These are phyloP conservation scores for Domatiomyces catenatus DNA, from an alignment of 2,329 filamentous ascomycete genomes.

Conservation along the genomic window DNA sequence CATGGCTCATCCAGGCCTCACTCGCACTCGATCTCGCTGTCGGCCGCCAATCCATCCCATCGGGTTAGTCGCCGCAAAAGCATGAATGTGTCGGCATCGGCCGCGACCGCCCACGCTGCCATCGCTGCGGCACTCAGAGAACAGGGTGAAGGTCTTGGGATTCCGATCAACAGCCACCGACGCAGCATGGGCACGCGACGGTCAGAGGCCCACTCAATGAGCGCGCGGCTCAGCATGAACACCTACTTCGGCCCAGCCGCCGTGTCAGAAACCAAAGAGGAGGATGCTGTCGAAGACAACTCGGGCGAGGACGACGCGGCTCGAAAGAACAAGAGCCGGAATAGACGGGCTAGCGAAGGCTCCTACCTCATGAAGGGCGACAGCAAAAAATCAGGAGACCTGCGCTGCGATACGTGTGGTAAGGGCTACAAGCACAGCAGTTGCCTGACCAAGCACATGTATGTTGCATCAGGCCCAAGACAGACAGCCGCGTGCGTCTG, in stretches of 20 bases:
- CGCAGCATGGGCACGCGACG: conserved; percentile 55
- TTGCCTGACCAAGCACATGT: conserved; percentile 99
- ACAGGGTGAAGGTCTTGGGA: conserved; percentile 43
- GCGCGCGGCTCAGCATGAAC: conserved; percentile 25
- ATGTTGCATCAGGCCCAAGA: conserved; percentile 39
- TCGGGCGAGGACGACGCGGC: conserved; percentile 30
- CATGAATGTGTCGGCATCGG: conserved; percentile 58
- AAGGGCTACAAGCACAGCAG: conserved; percentile 99
- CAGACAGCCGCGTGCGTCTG: conserved; percentile 17
- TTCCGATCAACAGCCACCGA: conserved; percentile 39
- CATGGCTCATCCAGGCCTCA: conserved; percentile 31
- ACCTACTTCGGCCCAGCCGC: conserved; percentile 25
- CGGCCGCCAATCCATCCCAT: conserved; percentile 63
- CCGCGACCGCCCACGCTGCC: conserved; percentile 52
- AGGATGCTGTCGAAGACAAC: conserved; percentile 20
- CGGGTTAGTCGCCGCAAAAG: conserved; percentile 89
- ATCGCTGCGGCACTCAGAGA: conserved; percentile 59
- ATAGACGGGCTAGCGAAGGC: conserved; percentile 65
- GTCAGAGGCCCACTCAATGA: conserved; percentile 23
- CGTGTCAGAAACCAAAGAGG: conserved; percentile 23
- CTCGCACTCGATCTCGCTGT: conserved; percentile 65
- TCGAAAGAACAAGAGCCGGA: conserved; percentile 37
- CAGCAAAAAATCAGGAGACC: conserved; percentile 66
- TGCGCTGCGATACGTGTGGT: conserved; percentile 94
- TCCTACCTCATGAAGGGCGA: conserved; percentile 68